These are phyloP conservation scores for Tricholoma flavovirens DNA, from an alignment of 768 basidiomycete species.

Conservation along the genomic window DNA sequence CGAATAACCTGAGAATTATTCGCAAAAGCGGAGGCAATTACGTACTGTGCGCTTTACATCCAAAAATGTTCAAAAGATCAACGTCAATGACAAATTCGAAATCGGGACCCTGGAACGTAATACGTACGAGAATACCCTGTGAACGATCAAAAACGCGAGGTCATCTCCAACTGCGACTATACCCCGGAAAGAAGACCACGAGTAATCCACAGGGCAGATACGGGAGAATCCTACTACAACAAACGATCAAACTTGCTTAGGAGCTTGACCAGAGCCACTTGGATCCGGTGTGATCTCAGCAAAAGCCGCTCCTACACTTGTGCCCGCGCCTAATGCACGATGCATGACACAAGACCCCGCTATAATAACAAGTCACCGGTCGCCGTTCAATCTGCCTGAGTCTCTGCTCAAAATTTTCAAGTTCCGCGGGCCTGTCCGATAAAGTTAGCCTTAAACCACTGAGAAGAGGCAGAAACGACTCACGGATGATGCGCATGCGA, in stretches of 20 bases:
- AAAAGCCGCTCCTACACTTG: not conserved
- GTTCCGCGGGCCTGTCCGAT: not conserved
- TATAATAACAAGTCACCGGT: not conserved
- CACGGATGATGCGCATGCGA: not conserved
- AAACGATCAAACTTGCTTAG: not conserved
- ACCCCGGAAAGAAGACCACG: not conserved
- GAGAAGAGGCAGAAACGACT: not conserved
- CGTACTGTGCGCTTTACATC: not conserved
- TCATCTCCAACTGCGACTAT: not conserved
- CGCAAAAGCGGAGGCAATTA: too few relatives aligned
- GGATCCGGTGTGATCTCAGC: not conserved
- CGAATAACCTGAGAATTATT: not conserved
- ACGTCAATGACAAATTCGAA: not conserved
- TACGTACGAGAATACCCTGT: not conserved
- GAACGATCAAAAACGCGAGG: not conserved
- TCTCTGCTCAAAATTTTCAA: not conserved
- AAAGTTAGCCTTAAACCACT: not conserved
- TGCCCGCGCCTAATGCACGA: not conserved
- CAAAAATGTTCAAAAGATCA: not conserved
- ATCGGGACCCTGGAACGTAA: not conserved
- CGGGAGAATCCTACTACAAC: not conserved
- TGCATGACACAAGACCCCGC: not conserved
- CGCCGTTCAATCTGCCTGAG: not conserved
- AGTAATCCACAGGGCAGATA: not conserved
- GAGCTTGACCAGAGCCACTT: not conserved